Evolutionary conservation across 805 yeast species (phyloP).

Genomic region (Diddensiella caesifluorescens): DNA sequence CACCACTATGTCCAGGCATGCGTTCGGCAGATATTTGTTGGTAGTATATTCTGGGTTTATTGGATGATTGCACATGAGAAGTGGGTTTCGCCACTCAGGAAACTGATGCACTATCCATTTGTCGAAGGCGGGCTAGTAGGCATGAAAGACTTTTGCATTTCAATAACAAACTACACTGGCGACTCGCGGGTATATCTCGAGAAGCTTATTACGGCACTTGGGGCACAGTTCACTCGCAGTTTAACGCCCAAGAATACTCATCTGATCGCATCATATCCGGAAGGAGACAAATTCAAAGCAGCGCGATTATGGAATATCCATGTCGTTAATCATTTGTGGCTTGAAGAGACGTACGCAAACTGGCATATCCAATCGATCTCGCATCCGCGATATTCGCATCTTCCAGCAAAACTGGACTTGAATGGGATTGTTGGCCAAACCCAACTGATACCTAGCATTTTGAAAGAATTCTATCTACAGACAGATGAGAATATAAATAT

Average conservation of each 20-base stretch:
- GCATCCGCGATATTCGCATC: conserved; percentile 43
- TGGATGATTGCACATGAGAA: conserved; percentile 51
- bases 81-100: conserved; percentile 51
- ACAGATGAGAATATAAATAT: conserved; percentile 14
- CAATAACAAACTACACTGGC: conserved; percentile 79
- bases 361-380: conserved; percentile 52
- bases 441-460: conserved; percentile 38
- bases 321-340: conserved; percentile 78
- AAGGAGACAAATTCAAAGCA: conserved; percentile 71
- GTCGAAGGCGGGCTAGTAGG: conserved; percentile 48
- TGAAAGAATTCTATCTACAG: conserved; percentile 37
- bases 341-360: conserved; percentile 67
- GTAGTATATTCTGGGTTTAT: conserved; percentile 72
- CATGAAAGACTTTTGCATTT: conserved; percentile 50
- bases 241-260: conserved; percentile 61
- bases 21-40: conserved; percentile 42
- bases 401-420: conserved; percentile 40
- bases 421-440: conserved; percentile 51
- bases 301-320: conserved; percentile 64
- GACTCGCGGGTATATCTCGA: conserved; percentile 73
- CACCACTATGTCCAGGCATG: conserved; percentile 46
- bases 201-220: conserved; percentile 56
- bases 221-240: conserved; percentile 70
- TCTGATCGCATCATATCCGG: conserved; percentile 59
- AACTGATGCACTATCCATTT: conserved; percentile 67